Evolutionary conservation across 805 yeast genomes (phyloP).

Genomic region (Kluyveromyces aestuarii): DNA sequence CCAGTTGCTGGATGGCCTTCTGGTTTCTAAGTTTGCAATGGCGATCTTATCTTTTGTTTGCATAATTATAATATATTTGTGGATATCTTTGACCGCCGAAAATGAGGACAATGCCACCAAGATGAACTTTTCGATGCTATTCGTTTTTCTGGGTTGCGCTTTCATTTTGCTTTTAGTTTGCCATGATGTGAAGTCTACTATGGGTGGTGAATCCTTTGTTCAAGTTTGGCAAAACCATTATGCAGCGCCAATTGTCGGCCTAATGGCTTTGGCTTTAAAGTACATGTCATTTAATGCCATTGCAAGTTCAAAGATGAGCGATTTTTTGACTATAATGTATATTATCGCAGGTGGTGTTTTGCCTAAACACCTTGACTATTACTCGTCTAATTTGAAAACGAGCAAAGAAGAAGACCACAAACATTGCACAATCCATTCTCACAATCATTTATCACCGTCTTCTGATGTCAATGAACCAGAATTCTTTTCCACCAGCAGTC

Average conservation of each 20-base stretch:
- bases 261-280: slow-evolving; percentile 28
- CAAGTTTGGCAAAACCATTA: slow-evolving; percentile 10
- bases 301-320: slow-evolving; percentile 8
- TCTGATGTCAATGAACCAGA: slow-evolving; percentile 1
- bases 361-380: slow-evolving; percentile 1
- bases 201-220: not conserved
- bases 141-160: slow-evolving; percentile 25
- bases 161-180: slow-evolving; percentile 19
- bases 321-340: slow-evolving; percentile 11
- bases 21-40: not conserved
- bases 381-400: slow-evolving; percentile 4
- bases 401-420: slow-evolving; percentile 6
- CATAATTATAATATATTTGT: slow-evolving; percentile 1
- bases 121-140: slow-evolving; percentile 22
- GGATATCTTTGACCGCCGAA: not conserved
- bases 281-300: slow-evolving; percentile 26
- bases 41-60: not conserved
- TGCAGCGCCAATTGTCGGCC: slow-evolving; percentile 19
- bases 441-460: slow-evolving; percentile 7
- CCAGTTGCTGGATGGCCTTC: slow-evolving; percentile 1
- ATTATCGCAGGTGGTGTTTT: slow-evolving; percentile 7
- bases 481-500: slow-evolving; percentile 3
- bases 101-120: slow-evolving; percentile 4
- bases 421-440: slow-evolving; percentile 5
- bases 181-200: slow-evolving; percentile 11